These are phyloP conservation scores for Angomonas ambiguus DNA, from an alignment of 208 protist species.

Conservation along the genomic window DNA sequence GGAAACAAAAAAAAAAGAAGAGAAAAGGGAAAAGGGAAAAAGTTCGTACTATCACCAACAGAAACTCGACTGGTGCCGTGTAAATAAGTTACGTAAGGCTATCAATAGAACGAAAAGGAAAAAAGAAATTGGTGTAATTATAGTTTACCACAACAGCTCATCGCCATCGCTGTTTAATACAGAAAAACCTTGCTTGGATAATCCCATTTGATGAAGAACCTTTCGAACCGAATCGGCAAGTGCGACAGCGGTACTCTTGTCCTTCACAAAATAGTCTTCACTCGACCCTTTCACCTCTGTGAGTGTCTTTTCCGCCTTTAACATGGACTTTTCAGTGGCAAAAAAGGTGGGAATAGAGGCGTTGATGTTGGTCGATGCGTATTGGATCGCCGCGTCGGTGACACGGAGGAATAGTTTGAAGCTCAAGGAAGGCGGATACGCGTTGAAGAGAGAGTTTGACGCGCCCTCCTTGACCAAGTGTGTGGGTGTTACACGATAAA, in stretches of 20 bases:
- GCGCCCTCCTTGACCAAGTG: neutral
- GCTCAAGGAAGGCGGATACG: neutral
- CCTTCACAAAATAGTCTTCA: neutral
- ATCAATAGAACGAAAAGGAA: neutral
- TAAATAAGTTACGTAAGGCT: neutral
- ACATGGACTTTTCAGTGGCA: neutral
- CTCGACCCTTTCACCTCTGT: neutral
- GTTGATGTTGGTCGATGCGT: neutral
- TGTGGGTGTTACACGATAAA: neutral
- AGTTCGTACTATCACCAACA: no score
- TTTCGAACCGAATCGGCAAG: neutral
- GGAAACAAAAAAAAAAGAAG: slow-evolving; percentile 1
- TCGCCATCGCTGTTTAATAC: neutral
- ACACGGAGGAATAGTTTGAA: neutral
- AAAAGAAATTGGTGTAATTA: neutral
- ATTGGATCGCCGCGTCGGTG: neutral
- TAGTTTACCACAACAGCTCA: neutral
- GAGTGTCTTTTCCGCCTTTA: neutral
- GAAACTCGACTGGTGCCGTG: no score
- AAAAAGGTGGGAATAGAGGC: neutral
- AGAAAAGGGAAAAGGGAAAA: slow-evolving; percentile 13
- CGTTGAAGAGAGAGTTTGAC: neutral
- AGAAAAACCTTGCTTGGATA: neutral
- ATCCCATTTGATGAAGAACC: neutral
- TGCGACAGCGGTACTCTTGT: neutral